phyloP scores from a whole-genome alignment of 176 grass and related monocot genomes.

The Puccinellia tenuiflora region DNA sequence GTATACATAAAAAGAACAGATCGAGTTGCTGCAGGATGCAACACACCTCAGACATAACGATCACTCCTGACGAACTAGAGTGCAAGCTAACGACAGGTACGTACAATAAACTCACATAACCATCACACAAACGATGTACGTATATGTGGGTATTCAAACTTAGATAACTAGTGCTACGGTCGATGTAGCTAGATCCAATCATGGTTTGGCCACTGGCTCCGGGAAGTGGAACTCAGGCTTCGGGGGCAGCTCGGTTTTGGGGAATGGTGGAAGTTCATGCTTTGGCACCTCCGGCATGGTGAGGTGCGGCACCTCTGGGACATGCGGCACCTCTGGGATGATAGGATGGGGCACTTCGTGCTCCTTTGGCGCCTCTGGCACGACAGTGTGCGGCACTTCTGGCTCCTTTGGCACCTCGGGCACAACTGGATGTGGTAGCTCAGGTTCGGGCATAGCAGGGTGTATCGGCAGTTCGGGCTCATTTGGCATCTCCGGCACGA shows the following conservation, averaged over 20 bases:
- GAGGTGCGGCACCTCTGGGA: background rate
- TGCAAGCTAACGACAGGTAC: background rate
- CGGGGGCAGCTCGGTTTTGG: background rate
- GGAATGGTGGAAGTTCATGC: background rate
- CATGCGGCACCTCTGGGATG: background rate
- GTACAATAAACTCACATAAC: background rate
- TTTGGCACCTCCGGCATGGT: background rate
- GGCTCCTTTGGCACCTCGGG: background rate
- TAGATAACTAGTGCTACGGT: background rate
- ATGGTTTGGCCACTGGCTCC: background rate
- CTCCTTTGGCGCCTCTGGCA: background rate
- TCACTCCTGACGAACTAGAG: background rate
- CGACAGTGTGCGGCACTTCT: background rate
- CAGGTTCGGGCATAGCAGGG: no score
- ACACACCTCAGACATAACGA: background rate
- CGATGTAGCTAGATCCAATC: background rate
- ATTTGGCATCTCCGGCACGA: background rate
- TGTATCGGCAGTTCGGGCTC: no score
- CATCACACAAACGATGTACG: no score
- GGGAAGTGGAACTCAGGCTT: constrained; percentile 16
- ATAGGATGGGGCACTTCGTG: background rate
- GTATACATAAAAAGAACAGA: background rate
- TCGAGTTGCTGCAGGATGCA: background rate
- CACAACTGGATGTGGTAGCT: background rate
- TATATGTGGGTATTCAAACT: no score